Conservation (phyloP, 208 protist species). For the Sergeia podlipaevii region DNA sequence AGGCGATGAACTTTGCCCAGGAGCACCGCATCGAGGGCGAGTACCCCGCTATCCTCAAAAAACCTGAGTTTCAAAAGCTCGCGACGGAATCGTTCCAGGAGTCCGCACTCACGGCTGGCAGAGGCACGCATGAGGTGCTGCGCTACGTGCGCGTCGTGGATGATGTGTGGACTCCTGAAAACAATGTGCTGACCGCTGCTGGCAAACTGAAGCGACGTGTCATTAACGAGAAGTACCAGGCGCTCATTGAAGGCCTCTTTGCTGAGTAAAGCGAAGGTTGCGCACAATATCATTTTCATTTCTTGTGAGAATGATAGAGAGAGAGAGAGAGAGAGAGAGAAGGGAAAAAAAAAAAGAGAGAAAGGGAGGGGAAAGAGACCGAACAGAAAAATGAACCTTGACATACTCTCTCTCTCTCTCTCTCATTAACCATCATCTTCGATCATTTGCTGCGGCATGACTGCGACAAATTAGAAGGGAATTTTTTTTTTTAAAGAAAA, state of each 20-base stretch:
- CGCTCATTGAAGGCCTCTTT: conserved; percentile 26
- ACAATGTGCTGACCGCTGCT: conserved; percentile 33
- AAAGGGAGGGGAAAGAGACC: too few relatives aligned
- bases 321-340: too few relatives aligned
- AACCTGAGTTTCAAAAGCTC: conserved; percentile 21
- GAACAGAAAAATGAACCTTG: too few relatives aligned
- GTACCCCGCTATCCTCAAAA: conserved; percentile 32
- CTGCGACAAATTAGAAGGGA: too few relatives aligned
- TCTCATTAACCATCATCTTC: too few relatives aligned
- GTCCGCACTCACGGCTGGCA: conserved; percentile 12
- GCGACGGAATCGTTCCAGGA: conserved; percentile 32
- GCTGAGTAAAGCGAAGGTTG: conserved; percentile 15
- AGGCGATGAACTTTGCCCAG: conserved; percentile 16
- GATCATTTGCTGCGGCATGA: too few relatives aligned
- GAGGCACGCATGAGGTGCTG: conserved; percentile 16
- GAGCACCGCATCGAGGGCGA: conserved; percentile 11
- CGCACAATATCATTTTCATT: too few relatives aligned
- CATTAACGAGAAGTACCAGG: conserved; percentile 17
- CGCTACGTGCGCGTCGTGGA: conserved; percentile 15
- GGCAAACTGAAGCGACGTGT: conserved; percentile 22
- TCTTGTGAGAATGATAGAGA: too few relatives aligned
- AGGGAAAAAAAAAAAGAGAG: background rate
- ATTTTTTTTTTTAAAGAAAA: too few relatives aligned
- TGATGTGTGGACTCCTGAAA: conserved; percentile 42
- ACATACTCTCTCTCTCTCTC: too few relatives aligned